Base-by-base conservation (phyloP, 2,329 filamentous ascomycete species). In the Fonsecaea pedrosoi region DNA sequence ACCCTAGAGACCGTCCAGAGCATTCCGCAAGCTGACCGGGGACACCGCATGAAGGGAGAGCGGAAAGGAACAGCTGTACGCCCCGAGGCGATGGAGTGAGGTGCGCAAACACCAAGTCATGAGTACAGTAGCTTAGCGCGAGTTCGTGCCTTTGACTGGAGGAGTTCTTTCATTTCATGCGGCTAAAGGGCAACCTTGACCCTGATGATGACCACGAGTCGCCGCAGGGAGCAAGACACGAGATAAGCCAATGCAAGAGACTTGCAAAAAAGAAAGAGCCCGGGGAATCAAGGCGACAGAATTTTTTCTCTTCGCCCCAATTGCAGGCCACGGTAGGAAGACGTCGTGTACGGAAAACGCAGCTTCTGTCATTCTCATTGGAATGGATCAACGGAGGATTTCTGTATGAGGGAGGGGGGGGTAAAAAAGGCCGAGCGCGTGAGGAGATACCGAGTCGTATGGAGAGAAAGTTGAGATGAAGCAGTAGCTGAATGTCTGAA, bases 321-420 rank as follows among this genome's bases (percentile, higher is more conserved):
- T 40, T 45, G 57, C 30, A 50, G 57, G 6, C 57, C 18, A 25
- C 25, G 18, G 45, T 50, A 50, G 45, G 8, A 4, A 4, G 12
- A 25, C 4, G 45, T 50, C 18, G n/a, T 7, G 38, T 32, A 40
- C 42, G 40, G 25, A 50, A 50, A 40, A 7, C 13, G 3, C 25
- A 32, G 30, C 6, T 7, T 45, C 15, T 45, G 40, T 18, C 15
- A 18, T 45, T 21, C 42, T 38, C 32, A 53, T 53, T 60, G 57
- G 57, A 42, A 60, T 37, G 42, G 42, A 48, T 60, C 57, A 60
- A 42, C 42, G 42, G 57, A 50, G 40, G 32, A 37, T 50, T 30
- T 12, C 18, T 45, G 40, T 45, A 32, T 42, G 13, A 32, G 30
- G 10, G 56, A 42, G 56, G 30, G 35, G 35, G 42, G 38, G 32